Conservation (phyloP, 179 eudicot genomes). For the Amaranthus tricolor region DNA sequence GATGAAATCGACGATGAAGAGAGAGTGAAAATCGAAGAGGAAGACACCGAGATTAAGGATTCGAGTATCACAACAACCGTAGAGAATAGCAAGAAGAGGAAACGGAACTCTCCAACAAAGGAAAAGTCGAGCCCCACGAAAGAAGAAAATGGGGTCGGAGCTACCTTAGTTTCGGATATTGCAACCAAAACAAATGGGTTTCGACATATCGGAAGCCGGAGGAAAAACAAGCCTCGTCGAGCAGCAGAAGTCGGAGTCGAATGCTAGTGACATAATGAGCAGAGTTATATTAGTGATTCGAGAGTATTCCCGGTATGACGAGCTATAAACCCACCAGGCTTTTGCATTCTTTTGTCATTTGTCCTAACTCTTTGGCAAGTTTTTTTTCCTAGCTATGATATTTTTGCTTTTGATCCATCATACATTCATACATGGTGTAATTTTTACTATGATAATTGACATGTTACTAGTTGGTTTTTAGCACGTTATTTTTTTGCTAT, state of each 20-base stretch:
- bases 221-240: slow-evolving; percentile 82
- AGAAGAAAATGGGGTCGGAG: slow-evolving; percentile 46
- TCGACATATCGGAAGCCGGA: slow-evolving; percentile 66
- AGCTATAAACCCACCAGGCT: slow-evolving; percentile 13
- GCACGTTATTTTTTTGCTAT: slow-evolving; percentile 12
- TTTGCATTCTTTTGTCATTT: slow-evolving; percentile 34
- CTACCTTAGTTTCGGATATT: slow-evolving; percentile 41
- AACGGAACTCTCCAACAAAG: slow-evolving; percentile 41
- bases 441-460: slow-evolving; percentile 29
- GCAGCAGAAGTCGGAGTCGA: slow-evolving; percentile 83
- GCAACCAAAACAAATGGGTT: slow-evolving; percentile 52
- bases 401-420: slow-evolving; percentile 11
- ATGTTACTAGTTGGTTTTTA: slow-evolving; percentile 17
- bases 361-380: slow-evolving; percentile 24
- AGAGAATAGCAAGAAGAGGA: slow-evolving; percentile 62
- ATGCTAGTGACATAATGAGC: slow-evolving; percentile 35
- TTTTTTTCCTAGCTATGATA: slow-evolving; percentile 7
- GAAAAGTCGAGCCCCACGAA: slow-evolving; percentile 40
- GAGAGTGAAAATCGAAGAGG: slow-evolving; percentile 30
- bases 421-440: slow-evolving; percentile 26
- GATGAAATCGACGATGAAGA: slow-evolving; percentile 50
- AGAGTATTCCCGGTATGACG: slow-evolving; percentile 29
- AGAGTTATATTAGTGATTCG: slow-evolving; percentile 5
- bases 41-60: slow-evolving; percentile 40
- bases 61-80: slow-evolving; percentile 17